Evolutionary conservation across 1,284 basidiomycete species (phyloP).

Genomic region (Erythrobasidium hasegawianum): DNA sequence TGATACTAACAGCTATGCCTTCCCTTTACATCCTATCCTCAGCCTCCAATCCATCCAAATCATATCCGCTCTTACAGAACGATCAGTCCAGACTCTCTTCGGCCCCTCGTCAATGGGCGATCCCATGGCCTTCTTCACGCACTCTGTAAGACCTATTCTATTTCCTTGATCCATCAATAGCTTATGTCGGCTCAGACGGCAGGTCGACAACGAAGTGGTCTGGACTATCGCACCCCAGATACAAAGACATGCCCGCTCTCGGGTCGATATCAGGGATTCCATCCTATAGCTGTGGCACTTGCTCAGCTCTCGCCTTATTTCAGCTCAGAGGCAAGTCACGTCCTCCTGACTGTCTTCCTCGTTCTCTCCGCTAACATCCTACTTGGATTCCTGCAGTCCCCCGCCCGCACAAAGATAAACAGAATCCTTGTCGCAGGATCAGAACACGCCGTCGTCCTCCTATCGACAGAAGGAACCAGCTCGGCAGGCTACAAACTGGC

Average conservation of each 20-base stretch:
- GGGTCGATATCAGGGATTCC: conserved; percentile 5
- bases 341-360: too few relatives aligned
- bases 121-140: conserved; percentile 10
- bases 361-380: too few relatives aligned
- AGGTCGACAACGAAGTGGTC: conserved; percentile 8
- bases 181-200: background rate
- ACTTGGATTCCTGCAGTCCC: background rate
- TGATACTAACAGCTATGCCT: background rate
- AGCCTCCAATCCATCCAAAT: background rate
- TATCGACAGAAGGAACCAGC: background rate
- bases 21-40: background rate
- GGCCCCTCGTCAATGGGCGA: conserved; percentile 12
- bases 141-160: background rate
- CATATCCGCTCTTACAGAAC: conserved; percentile 2
- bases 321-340: conserved; percentile 7
- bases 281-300: conserved; percentile 2
- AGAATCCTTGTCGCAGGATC: conserved; percentile 2
- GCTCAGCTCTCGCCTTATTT: conserved; percentile 10
- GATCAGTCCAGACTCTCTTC: conserved; percentile 3
- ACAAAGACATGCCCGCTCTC: conserved; percentile 11
- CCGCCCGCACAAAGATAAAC: conserved; percentile 3
- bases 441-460: conserved; percentile 1
- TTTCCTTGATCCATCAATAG: background rate
- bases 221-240: conserved; percentile 7
- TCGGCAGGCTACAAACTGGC: conserved; percentile 3